Conservation (phyloP, 1,139 yeast species). For the Blastobotrys apis region DNA sequence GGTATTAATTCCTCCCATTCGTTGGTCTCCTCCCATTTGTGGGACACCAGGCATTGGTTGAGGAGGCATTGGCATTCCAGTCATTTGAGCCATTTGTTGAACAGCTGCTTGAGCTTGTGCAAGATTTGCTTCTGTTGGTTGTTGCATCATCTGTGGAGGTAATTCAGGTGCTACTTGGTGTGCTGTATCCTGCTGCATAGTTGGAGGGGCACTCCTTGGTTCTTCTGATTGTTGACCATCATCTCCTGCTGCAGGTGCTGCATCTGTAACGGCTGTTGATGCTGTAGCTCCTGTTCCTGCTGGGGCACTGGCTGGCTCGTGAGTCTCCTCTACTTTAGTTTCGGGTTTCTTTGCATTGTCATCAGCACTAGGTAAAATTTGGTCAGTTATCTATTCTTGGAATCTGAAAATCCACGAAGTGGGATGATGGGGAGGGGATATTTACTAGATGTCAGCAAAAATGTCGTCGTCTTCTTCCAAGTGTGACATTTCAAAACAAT, state of each 20-base stretch:
- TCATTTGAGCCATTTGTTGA: constrained; percentile 17
- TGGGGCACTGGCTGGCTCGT: constrained; percentile 19
- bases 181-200: too few relatives aligned
- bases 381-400: not conserved
- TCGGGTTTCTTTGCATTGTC: constrained; percentile 22
- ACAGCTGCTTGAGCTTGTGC: constrained; percentile 30
- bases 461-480: constrained; percentile 80
- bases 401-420: too few relatives aligned
- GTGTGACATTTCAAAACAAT: too few relatives aligned
- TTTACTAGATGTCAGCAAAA: constrained; percentile 69
- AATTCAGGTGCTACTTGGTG: not conserved
- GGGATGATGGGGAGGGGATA: constrained; percentile 6
- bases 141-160: constrained; percentile 14
- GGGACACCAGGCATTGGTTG: constrained; percentile 17
- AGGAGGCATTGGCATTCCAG: constrained; percentile 14
- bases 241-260: not conserved
- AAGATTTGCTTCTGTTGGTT: constrained; percentile 17
- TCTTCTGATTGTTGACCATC: constrained; percentile 1
- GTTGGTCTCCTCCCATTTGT: constrained; percentile 29
- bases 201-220: constrained; percentile 6
- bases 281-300: not conserved
- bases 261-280: constrained; percentile 1
- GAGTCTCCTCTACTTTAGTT: constrained; percentile 7
- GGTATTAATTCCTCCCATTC: constrained; percentile 34
- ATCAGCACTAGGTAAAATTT: constrained; percentile 32